Evolutionary conservation across 768 basidiomycete species (phyloP).

Genomic region (Daedaleopsis nitida): DNA sequence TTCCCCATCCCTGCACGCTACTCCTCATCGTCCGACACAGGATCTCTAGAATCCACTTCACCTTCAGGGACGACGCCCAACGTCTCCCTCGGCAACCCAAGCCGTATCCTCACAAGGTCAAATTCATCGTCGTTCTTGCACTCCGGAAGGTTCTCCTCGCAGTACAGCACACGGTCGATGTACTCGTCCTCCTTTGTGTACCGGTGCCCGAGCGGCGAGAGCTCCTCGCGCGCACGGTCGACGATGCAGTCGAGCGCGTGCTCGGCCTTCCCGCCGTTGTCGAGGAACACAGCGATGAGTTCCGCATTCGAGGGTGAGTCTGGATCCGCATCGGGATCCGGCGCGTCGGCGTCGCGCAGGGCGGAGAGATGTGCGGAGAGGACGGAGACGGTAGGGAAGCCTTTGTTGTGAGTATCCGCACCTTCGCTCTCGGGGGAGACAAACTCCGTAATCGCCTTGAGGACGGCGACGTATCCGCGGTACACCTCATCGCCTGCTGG

Average conservation of each 20-base stretch:
- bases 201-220: slow-evolving; percentile 29
- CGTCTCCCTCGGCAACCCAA: slow-evolving; percentile 27
- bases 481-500: slow-evolving; percentile 26
- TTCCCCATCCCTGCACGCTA: background rate
- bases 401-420: background rate
- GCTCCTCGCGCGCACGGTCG: slow-evolving; percentile 28
- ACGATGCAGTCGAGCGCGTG: slow-evolving; percentile 34
- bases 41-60: slow-evolving; percentile 1
- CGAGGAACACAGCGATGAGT: slow-evolving; percentile 23
- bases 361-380: slow-evolving; percentile 10
- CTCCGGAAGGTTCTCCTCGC: slow-evolving; percentile 21
- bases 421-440: slow-evolving; percentile 8
- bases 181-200: slow-evolving; percentile 25
- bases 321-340: background rate
- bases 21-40: slow-evolving; percentile 11
- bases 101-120: slow-evolving; percentile 28
- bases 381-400: slow-evolving; percentile 21
- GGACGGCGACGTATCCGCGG: slow-evolving; percentile 31
- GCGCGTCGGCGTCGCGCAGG: background rate
- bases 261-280: slow-evolving; percentile 30
- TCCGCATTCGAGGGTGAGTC: slow-evolving; percentile 1
- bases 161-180: slow-evolving; percentile 15
- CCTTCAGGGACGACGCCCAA: background rate
- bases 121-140: slow-evolving; percentile 37
- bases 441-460: slow-evolving; percentile 24